Evolutionary conservation across 192 early-diverging fungal genomes (phyloP), one percentile per base, ranked within the genome.

Genomic region (Umbelopsis isabellina): DNA sequence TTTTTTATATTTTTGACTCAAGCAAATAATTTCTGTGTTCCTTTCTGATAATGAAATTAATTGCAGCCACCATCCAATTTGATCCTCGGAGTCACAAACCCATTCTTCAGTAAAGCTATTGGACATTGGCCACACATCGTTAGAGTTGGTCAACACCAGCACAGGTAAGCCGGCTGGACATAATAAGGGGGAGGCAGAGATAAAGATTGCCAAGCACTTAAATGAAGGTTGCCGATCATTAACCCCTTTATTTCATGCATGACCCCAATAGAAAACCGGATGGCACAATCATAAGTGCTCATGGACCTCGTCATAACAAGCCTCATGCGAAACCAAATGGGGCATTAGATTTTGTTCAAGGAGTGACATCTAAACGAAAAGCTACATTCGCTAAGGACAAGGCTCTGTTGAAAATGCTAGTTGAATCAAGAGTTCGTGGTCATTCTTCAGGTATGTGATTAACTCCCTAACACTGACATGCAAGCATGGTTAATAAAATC

Each of bases 21-120:
- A 12, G 9, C 2, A 67, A 67, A 66, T 66, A 66, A 46, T 41
- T 12, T 67, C 45, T 67, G 21, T 23, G 45, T 21, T 46, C 46
- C 23, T 21, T 18, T 30, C 66, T 49, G 45, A 67, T 49, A 46
- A 27, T 46, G 33, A 67, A 46, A 67, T 49, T 0, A 23, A 49
- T 79, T 79, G 66, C 85, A 86, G 67, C 91, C 94, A 41, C 87
- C 93, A 13, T 84, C 89, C 11, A 93, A 89, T 68, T 87, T 90
- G 33, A 82, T 99, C n/a, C 78, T 99, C 5, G 97, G 97, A 12
- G 93, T 96, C 6, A 98, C 97, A 6, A 99, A 99, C 75, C 94
- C 95, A 6, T 95, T 94, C 66, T 97, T 99, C 74, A 84, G 84
- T 70, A 94, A 95, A 75, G 89, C 94, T 4, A 79, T 99, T 58